Evolutionary conservation across 2,329 filamentous ascomycete genomes (phyloP), one percentile per base, ranked within the genome.

Genomic region (Trichoderma sp.): DNA sequence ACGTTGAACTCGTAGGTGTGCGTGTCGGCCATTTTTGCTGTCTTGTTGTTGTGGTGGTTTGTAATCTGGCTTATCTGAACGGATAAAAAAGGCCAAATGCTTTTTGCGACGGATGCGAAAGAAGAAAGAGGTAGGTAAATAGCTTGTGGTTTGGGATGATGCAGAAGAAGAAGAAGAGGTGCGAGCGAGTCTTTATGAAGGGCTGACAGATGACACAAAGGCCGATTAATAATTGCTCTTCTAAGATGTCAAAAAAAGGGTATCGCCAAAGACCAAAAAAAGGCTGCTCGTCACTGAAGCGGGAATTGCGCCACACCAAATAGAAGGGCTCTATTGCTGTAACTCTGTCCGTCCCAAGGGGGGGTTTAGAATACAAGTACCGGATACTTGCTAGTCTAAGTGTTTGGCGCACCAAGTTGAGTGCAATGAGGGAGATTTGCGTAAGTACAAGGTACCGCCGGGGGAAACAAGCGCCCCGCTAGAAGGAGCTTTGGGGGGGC

Each of bases 1-100:
- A 98, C 90, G 83, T 95, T 91, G 87, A 98, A 98, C 83, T 96
- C 93, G 92, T 98, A 98, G 77, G 90, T 93, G 86, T 97, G 94
- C 57, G 77, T 93, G 76, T 92, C 90, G 73, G 90, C 85, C 92
- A 95, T 94, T 78, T 76, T 86, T 56, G 30, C 34, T 15, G 36
- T 12, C 24, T 24, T 56, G 51, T 15, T n/a, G 30, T 9, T 5
- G 30, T 30, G 26, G 26, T 39, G 36, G 36, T 39, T 39, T 39
- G 36, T 39, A 39, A 39, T 39, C 34, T 28, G 57, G 65, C n/a
- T 24, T 39, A 39, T 63, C 32, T 57, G 47, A 11, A 51, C 43
- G n/a, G 34, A n/a, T n/a, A 51, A 67, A 36, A 36, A 36, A 15
- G 34, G 34, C 34, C 30, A 15, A 47, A 9, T n/a, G 43, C 18